Evolutionary conservation across 2,329 filamentous ascomycete genomes (phyloP).

Genomic region (Penicillium sp.): DNA sequence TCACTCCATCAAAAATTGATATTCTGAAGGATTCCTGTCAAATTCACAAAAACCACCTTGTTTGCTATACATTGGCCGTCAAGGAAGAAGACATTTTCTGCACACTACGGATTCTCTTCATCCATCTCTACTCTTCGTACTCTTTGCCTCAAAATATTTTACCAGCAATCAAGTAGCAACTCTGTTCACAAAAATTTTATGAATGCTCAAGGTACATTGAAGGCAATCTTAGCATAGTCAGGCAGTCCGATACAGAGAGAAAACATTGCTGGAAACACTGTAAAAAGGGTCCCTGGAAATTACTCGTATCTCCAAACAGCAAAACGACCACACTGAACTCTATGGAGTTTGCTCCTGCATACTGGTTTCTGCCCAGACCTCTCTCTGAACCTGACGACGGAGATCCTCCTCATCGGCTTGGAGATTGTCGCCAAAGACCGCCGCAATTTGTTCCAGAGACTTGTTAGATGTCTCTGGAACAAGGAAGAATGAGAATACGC

Average conservation of each 20-base stretch:
- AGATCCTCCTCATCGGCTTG: constrained; percentile 10
- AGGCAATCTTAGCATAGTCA: no score
- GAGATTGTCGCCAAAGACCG: constrained; percentile 14
- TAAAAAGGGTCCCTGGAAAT: not conserved
- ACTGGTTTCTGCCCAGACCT: constrained; percentile 14
- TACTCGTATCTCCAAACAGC: not conserved
- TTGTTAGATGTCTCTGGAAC: constrained; percentile 12
- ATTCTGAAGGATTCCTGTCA: no score
- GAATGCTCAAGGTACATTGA: no score
- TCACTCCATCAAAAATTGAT: not conserved
- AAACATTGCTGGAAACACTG: not conserved
- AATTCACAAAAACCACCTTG: no score
- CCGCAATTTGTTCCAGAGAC: constrained; percentile 15
- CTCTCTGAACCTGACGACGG: constrained; percentile 9
- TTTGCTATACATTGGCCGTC: no score
- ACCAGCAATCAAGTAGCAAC: no score
- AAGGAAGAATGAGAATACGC: constrained; percentile 14
- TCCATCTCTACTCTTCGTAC: no score
- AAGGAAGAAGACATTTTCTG: not conserved
- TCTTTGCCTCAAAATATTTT: no score
- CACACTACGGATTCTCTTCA: no score
- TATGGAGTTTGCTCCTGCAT: not conserved
- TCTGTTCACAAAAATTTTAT: no score
- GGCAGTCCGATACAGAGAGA: no score
- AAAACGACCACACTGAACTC: not conserved